Evolutionary conservation across 176 grass and related monocot genomes (phyloP).

Genomic region (Phragmites australis): DNA sequence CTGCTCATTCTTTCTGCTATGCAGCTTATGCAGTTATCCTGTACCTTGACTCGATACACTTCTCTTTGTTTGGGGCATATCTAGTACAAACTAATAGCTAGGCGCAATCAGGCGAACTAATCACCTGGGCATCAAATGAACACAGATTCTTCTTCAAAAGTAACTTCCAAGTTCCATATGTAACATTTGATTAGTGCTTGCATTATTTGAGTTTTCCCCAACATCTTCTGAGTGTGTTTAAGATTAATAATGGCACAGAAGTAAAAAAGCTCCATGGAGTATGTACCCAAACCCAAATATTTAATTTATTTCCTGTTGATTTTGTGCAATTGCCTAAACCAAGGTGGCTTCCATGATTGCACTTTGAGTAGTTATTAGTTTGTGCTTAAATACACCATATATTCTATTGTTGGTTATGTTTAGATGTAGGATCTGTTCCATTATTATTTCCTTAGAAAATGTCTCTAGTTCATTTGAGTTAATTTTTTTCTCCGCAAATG

Average conservation of each 20-base stretch:
- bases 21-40: not conserved
- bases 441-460: constrained; percentile 14
- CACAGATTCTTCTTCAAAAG: not conserved
- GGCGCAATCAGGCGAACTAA: not conserved
- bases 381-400: constrained; percentile 20
- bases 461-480: not conserved
- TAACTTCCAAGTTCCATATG: not conserved
- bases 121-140: not conserved
- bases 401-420: constrained; percentile 11
- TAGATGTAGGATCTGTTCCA: constrained; percentile 5
- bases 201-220: constrained; percentile 14
- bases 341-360: not conserved
- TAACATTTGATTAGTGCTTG: constrained; percentile 5
- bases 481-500: not conserved
- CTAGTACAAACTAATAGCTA: not conserved
- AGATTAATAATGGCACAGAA: not conserved
- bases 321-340: not conserved
- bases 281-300: not conserved
- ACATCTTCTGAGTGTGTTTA: not conserved
- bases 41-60: constrained; percentile 13
- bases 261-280: not conserved
- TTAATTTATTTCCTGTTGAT: not conserved
- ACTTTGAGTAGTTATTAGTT: constrained; percentile 9
- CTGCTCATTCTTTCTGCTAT: not conserved
- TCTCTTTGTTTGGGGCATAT: constrained; percentile 19